Conservation (phyloP, 2,329 filamentous ascomycete species). For the Mycosphaerella sp. region DNA sequence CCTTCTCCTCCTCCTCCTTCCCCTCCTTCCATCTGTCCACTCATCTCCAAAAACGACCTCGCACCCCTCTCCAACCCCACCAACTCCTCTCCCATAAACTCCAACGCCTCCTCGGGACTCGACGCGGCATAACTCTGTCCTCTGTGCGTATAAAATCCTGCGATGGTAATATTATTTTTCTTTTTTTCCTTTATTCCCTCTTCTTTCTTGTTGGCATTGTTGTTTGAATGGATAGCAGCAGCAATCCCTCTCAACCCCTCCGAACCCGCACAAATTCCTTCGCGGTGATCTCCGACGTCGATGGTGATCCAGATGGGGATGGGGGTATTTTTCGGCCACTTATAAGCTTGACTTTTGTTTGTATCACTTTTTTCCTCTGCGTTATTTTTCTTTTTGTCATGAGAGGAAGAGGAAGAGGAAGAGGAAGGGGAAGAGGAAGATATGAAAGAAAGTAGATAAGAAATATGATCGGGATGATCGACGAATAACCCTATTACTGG, state of each 20-base stretch:
- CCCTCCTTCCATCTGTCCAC: slow-evolving; percentile 13
- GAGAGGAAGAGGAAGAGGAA: too few relatives aligned
- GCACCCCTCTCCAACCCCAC: slow-evolving; percentile 47
- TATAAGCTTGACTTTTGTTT: too few relatives aligned
- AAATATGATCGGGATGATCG: slow-evolving; percentile 60
- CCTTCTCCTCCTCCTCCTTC: too few relatives aligned
- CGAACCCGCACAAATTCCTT: slow-evolving; percentile 55
- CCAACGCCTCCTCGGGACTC: slow-evolving; percentile 53
- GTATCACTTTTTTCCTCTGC: too few relatives aligned
- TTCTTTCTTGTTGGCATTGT: too few relatives aligned
- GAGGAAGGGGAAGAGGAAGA: too few relatives aligned
- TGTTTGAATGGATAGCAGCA: slow-evolving; percentile 38
- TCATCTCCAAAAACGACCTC: slow-evolving; percentile 25
- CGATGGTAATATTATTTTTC: slow-evolving; percentile 40
- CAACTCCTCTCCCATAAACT: slow-evolving; percentile 56
- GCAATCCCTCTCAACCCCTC: slow-evolving; percentile 45
- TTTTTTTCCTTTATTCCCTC: too few relatives aligned
- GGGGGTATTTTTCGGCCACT: slow-evolving; percentile 30
- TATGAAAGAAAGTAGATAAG: too few relatives aligned
- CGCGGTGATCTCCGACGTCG: slow-evolving; percentile 66
- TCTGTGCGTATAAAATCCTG: slow-evolving; percentile 67
- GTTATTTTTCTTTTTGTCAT: too few relatives aligned
- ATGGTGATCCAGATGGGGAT: slow-evolving; percentile 65
- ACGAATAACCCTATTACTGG: slow-evolving; percentile 41
- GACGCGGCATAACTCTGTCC: slow-evolving; percentile 61